phyloP scores from a whole-genome alignment of 129 eudicot genomes.

The Chrysanthemum lavandulifolium region DNA sequence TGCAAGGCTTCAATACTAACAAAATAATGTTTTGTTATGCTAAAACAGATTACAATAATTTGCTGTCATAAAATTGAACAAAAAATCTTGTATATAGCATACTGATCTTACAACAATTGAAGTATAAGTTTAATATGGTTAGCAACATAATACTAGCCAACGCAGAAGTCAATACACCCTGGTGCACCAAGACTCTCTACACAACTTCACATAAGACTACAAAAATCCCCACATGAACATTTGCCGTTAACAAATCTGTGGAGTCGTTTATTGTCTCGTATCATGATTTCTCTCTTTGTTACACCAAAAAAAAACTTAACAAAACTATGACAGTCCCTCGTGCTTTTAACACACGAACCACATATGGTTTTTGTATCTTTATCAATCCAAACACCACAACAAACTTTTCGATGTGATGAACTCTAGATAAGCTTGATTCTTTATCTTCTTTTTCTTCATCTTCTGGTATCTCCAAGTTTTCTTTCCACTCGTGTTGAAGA shows the following conservation, averaged over 20 bases:
- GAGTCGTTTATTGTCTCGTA: slow-evolving; percentile 75
- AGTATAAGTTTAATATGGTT: slow-evolving; percentile 3
- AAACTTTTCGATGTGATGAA: slow-evolving; percentile 80
- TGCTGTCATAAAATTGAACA: no score
- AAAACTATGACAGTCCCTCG: slow-evolving; percentile 67
- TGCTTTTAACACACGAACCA: slow-evolving; percentile 64
- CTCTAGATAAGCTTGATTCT: slow-evolving; percentile 29
- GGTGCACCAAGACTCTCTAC: no score
- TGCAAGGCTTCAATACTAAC: no score
- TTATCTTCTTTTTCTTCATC: slow-evolving; percentile 39
- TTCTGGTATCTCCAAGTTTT: slow-evolving; percentile 31
- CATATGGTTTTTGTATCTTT: slow-evolving; percentile 39
- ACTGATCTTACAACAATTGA: background rate
- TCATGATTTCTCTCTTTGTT: slow-evolving; percentile 54
- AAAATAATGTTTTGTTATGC: no score
- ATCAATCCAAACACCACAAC: slow-evolving; percentile 78
- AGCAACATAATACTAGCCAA: background rate
- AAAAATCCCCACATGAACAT: slow-evolving; percentile 87
- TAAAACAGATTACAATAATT: no score
- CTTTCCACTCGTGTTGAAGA: slow-evolving; percentile 47
- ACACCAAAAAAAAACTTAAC: slow-evolving; percentile 50
- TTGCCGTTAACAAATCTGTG: slow-evolving; percentile 63
- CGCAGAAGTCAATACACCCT: background rate
- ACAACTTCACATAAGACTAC: slow-evolving; percentile 46
- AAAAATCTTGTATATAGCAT: no score